Base-by-base conservation (phyloP, 2,329 filamentous ascomycete species). In the Trichoderma koningiopsis region DNA sequence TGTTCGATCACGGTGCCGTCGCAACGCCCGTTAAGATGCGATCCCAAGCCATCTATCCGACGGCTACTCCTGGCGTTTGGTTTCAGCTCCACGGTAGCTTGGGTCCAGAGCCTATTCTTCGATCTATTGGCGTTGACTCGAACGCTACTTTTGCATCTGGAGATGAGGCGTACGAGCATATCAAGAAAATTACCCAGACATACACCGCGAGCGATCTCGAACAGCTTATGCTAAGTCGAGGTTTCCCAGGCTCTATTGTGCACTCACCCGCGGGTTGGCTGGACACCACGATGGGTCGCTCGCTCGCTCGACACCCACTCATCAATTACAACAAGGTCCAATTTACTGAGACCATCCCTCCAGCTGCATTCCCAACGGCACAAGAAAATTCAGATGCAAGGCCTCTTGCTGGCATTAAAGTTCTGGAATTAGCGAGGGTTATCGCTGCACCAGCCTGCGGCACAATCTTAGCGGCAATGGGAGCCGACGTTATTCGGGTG, bases 401-500 rank as follows among this genome's bases (percentile, higher is more conserved):
- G 2, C 81, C 77, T 0, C 78, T 87, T 4, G 79, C 82, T 0
- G 85, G 83, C 0, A 75, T 61, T 43, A 61, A 61, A 16, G 59
- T 61, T 3, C 24, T 61, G 40, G 59, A 61, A 27, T 47, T 61
- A n/a, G 59, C 84, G 70, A 83, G 59, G 13, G 35, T 61, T 19
- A 61, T 61, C 13, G 59, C 59, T 2, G 59, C 37, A 29, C 40
- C 59, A 31, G 59, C 43, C 19, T 40, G 27, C 19, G 59, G 59
- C 27, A 14, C 59, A 14, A 49, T 35, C 6, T 33, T 61, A 6
- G 59, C 59, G 8, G 40, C 59, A 33, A 33, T 61, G 40, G 59
- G 40, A 19, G 59, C 59, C 27, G 59, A 82, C 67, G 81, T 88
- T 1, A 75, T 88, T 11, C 85, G 88, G 70, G 74, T 85, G n/a